Conservation (phyloP, 352 stramenopile genomes). For the Globisporangium barbulae region DNA sequence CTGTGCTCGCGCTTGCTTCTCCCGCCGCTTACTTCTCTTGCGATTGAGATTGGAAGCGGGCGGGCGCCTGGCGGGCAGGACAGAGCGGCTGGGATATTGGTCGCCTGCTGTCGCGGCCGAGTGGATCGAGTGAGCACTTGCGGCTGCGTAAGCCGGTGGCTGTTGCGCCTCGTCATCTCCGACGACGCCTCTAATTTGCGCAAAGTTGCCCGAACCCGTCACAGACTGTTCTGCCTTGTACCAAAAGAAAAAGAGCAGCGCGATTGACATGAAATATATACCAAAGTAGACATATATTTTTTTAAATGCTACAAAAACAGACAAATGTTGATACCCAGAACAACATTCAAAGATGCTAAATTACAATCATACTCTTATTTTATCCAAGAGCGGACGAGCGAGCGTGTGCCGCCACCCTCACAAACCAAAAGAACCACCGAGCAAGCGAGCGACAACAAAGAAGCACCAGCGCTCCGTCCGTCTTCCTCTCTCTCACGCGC, state of each 20-base stretch:
- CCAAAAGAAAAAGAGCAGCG: constrained; percentile 5
- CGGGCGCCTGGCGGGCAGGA: no score
- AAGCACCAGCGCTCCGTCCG: background rate
- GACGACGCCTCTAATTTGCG: constrained; percentile 7
- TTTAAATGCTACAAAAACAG: constrained; percentile 1
- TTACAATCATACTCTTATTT: background rate
- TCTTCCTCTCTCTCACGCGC: background rate
- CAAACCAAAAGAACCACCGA: background rate
- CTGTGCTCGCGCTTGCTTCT: background rate
- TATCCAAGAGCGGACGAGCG: background rate
- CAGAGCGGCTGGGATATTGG: no score
- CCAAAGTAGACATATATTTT: background rate
- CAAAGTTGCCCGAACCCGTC: constrained; percentile 3
- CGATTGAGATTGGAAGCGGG: no score
- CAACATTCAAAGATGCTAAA: background rate
- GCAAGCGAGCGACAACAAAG: background rate
- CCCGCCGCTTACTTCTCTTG: background rate
- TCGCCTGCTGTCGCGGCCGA: no score
- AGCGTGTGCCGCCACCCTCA: background rate
- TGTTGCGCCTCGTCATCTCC: constrained; percentile 7
- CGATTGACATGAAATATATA: background rate
- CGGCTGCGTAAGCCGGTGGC: background rate
- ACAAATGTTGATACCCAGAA: background rate
- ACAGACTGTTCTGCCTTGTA: background rate
- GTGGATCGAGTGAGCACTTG: background rate